Base-by-base conservation (phyloP, 2,329 filamentous ascomycete species). In the Colletotrichum falcatum region DNA sequence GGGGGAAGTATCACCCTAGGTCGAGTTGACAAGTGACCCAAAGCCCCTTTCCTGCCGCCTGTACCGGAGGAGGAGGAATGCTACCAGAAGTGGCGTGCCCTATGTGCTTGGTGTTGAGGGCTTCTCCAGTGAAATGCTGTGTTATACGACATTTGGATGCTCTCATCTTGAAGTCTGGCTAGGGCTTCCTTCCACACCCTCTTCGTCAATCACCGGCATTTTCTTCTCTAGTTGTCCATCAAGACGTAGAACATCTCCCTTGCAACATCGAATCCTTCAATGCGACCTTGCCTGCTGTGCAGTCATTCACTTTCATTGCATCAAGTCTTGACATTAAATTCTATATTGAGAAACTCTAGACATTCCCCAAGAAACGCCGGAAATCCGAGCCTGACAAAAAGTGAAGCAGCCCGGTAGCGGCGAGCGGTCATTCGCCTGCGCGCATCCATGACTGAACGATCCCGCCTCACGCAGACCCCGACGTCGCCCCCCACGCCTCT, bases 401-500 rank as follows among this genome's bases (percentile, higher is more conserved):
- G 14, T 12, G 5, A 4, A 55, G 53, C 1, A 16, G 33, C 0
- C 28, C 12, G 35, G 9, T n/a, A 1, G 16, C 20, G 18, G 7
- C 3, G 33, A 18, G 12, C 20, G 7, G 18, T 11, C 42, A n/a
- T 44, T 35, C 12, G 33, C 7, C 33, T 16, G 33, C 1, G 33
- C 33, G 3, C n/a, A 37, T 30, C 23, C 2, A 7, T 18, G 49
- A 5, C 2, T 6, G 6, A 9, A 54, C 2, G 18, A 3, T 8
- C 33, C n/a, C 18, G 4, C 3, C 23, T 26, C n/a, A 20, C 20
- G 5, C 1, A n/a, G 6, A 37, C 5, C 11, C n/a, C 65, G 30
- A 60, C n/a, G 42, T 51, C 46, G 59, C 56, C 48, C 74, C 74
- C 79, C 79, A 80, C 28, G 74, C 74, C 4, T 66, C 65, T 33